phyloP scores from a whole-genome alignment of 768 basidiomycete species.

The Trametes gibbosa region DNA sequence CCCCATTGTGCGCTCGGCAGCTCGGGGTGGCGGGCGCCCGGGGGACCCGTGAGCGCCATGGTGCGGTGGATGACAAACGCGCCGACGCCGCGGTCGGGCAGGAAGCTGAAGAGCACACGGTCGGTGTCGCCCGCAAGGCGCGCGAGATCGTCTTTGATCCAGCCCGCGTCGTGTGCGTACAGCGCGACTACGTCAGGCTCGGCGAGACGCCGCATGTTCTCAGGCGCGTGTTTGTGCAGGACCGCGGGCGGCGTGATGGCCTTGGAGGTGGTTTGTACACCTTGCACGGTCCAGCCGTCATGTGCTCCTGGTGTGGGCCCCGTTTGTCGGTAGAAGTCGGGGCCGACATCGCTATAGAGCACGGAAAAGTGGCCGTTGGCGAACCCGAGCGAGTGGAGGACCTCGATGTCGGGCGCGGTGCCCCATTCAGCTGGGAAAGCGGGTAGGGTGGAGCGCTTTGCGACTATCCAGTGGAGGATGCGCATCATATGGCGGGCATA shows the following conservation, averaged over 20 bases:
- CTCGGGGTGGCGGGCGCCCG: slow-evolving; percentile 14
- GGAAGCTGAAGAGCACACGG: slow-evolving; percentile 36
- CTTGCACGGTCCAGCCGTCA: slow-evolving; percentile 45
- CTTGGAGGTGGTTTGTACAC: slow-evolving; percentile 41
- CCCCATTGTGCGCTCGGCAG: slow-evolving; percentile 30
- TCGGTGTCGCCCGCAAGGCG: slow-evolving; percentile 12
- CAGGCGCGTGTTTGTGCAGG: not conserved
- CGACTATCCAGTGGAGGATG: slow-evolving; percentile 56
- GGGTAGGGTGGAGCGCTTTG: slow-evolving; percentile 31
- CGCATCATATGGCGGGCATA: slow-evolving; percentile 65
- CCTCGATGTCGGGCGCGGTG: slow-evolving; percentile 36
- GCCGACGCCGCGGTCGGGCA: slow-evolving; percentile 48
- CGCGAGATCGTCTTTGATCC: slow-evolving; percentile 35
- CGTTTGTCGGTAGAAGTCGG: slow-evolving; percentile 41
- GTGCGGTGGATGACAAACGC: slow-evolving; percentile 40
- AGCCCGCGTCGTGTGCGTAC: slow-evolving; percentile 40
- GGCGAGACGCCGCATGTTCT: slow-evolving; percentile 32
- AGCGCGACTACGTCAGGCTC: slow-evolving; percentile 35
- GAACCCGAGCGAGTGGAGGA: slow-evolving; percentile 19
- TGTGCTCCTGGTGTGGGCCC: slow-evolving; percentile 33
- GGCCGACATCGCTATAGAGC: slow-evolving; percentile 54
- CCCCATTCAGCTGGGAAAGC: slow-evolving; percentile 44
- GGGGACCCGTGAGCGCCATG: slow-evolving; percentile 20
- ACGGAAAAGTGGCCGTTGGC: slow-evolving; percentile 46
- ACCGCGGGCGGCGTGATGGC: slow-evolving; percentile 22